Conservation (phyloP, 257 asterid genomes). For the Ocimum tenuiflorum region DNA sequence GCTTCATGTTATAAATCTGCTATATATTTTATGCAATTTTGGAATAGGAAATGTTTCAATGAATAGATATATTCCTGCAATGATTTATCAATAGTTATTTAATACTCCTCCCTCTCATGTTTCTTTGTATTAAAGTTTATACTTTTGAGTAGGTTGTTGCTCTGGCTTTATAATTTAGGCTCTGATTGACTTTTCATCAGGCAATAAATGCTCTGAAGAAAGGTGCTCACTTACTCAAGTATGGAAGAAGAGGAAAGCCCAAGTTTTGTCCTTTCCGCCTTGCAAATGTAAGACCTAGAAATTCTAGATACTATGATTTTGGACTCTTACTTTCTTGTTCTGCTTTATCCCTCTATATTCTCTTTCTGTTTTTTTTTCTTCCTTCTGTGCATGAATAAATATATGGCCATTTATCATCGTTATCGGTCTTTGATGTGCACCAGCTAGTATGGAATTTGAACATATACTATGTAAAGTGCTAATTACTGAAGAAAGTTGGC, state of each 20-base stretch:
- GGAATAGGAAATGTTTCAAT: not conserved
- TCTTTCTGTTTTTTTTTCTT: slow-evolving; percentile 1
- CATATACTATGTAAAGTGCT: not conserved
- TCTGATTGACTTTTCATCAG: slow-evolving; percentile 37
- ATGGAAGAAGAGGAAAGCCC: slow-evolving; percentile 93
- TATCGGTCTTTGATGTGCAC: not conserved
- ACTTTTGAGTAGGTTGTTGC: slow-evolving; percentile 16
- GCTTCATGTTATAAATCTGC: not conserved
- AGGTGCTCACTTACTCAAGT: slow-evolving; percentile 77
- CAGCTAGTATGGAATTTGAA: not conserved
- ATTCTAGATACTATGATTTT: slow-evolving; percentile 2
- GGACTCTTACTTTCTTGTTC: slow-evolving; percentile 14
- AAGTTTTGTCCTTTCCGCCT: slow-evolving; percentile 87
- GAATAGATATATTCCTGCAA: not conserved
- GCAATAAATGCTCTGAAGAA: slow-evolving; percentile 82
- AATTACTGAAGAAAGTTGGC: not conserved
- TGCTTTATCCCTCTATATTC: not conserved
- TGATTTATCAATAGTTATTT: not conserved
- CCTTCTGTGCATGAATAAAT: not conserved
- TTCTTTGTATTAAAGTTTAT: not conserved
- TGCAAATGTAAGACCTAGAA: slow-evolving; percentile 56
- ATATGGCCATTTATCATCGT: not conserved
- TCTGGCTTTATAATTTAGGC: slow-evolving; percentile 22
- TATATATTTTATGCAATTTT: slow-evolving; percentile 1
- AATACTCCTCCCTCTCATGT: not conserved